A percentile compares a stretch with the other conserved stretches of the same genome.
Conservation (phyloP, 768 basidiomycete genomes). For the Chalciporus pseudorubinellus region DNA sequence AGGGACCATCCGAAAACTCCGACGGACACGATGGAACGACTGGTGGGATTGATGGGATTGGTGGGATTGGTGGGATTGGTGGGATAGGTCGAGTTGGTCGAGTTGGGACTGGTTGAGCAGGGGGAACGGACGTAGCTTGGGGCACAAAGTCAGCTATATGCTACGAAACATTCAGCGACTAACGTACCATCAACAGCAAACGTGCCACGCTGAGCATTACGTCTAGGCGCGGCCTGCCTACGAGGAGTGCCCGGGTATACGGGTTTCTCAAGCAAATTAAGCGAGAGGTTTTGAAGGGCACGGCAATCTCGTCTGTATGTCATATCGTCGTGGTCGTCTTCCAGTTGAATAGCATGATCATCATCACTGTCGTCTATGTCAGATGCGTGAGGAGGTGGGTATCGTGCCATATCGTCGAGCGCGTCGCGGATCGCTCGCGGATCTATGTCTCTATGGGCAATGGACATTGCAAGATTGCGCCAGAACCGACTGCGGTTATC, state of each 20-base stretch:
- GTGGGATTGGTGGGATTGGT: not conserved
- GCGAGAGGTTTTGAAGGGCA: too few species aligned
- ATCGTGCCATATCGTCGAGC: constrained; percentile 22
- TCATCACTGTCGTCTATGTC: not conserved
- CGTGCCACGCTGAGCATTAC: too few species aligned
- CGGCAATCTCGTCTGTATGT: not conserved
- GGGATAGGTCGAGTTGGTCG: not conserved
- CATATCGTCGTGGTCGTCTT: not conserved
- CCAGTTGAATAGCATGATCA: too few species aligned
- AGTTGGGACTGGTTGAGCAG: too few species aligned
- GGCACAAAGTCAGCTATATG: too few species aligned
- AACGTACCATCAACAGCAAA: too few species aligned
- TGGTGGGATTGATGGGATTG: not conserved
- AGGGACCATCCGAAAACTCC: too few species aligned
- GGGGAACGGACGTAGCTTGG: not conserved
- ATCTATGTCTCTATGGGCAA: constrained; percentile 7
- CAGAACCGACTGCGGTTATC: constrained; percentile 20
- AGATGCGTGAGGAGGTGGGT: constrained; percentile 14
- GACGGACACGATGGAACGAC: too few species aligned
- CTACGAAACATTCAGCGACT: too few species aligned
- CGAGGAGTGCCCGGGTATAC: too few species aligned
- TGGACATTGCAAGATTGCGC: constrained; percentile 19
- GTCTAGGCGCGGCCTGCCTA: too few species aligned
- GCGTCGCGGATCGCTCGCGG: constrained; percentile 18
- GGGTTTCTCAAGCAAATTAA: too few species aligned